These are phyloP conservation scores for Vaccinium corymbosum DNA, from an alignment of 148 eudicot species.

Conservation along the genomic window DNA sequence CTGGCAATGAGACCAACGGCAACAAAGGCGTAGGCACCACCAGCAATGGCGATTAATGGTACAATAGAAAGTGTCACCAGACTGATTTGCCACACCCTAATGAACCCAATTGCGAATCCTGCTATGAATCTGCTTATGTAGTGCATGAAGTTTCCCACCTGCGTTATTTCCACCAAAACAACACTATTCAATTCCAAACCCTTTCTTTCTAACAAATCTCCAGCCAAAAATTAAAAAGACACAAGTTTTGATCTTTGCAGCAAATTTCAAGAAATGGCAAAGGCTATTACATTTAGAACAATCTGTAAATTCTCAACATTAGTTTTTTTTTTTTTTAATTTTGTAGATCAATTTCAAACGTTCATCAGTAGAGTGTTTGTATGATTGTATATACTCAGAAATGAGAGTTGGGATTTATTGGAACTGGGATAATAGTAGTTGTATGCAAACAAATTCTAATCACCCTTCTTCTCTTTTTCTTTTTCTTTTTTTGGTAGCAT, in stretches of 20 bases:
- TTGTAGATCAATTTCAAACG: too few species aligned
- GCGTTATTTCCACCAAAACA: slow-evolving; percentile 17
- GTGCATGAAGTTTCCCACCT: slow-evolving; percentile 93
- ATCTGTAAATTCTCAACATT: too few species aligned
- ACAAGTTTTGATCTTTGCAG: background rate
- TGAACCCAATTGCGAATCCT: slow-evolving; percentile 87
- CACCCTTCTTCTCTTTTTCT: too few species aligned
- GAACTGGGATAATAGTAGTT: too few species aligned
- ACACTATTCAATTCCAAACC: background rate
- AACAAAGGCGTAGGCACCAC: slow-evolving; percentile 81
- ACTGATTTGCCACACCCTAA: slow-evolving; percentile 92
- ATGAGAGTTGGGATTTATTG: too few species aligned
- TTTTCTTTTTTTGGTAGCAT: too few species aligned
- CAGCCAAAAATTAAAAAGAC: too few species aligned
- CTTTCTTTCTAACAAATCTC: background rate
- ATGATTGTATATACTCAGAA: too few species aligned
- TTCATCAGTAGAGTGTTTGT: too few species aligned
- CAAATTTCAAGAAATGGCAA: background rate
- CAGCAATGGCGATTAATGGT: slow-evolving; percentile 84
- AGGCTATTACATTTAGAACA: background rate
- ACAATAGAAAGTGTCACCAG: slow-evolving; percentile 87
- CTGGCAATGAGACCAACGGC: slow-evolving; percentile 84
- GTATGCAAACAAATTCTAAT: too few species aligned
- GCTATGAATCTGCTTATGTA: slow-evolving; percentile 80
- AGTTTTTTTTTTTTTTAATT: too few species aligned